Evolutionary conservation across 345 rosid species (phyloP).

Genomic region (Populus deltoides): DNA sequence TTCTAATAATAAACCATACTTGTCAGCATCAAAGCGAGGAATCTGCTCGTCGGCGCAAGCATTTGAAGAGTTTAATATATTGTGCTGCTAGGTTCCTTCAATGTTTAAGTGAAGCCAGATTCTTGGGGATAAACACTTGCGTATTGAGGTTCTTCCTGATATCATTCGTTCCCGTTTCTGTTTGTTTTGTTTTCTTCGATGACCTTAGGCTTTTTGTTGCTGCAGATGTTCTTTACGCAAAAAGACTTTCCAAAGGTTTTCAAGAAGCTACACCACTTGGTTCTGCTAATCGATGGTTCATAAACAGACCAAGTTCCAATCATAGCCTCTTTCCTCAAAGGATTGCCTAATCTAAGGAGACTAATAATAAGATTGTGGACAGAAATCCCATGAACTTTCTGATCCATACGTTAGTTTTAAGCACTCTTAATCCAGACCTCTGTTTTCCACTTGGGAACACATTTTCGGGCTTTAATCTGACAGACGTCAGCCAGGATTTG

Average conservation of each 20-base stretch:
- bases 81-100: conserved; percentile 14
- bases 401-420: conserved; percentile 11
- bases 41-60: conserved; percentile 10
- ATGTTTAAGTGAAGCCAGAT: conserved; percentile 8
- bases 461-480: not conserved
- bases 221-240: conserved; percentile 17
- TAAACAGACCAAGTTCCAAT: not conserved
- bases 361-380: not conserved
- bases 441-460: not conserved
- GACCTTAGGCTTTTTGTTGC: not conserved
- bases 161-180: not conserved
- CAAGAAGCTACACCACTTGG: not conserved
- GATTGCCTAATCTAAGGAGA: conserved; percentile 14
- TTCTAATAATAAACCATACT: conserved; percentile 6
- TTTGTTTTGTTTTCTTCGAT: not conserved
- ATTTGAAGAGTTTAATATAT: conserved; percentile 8
- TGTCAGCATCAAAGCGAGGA: conserved; percentile 13
- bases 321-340: conserved; percentile 13
- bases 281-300: not conserved
- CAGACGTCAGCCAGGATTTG: not conserved
- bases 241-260: conserved; percentile 8
- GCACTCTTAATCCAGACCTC: not conserved
- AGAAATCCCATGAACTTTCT: not conserved
- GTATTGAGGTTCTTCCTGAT: conserved; percentile 14
- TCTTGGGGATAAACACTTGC: conserved; percentile 16